phyloP scores from a whole-genome alignment of 305 asterid genomes.

The Fraxinus baroniana region DNA sequence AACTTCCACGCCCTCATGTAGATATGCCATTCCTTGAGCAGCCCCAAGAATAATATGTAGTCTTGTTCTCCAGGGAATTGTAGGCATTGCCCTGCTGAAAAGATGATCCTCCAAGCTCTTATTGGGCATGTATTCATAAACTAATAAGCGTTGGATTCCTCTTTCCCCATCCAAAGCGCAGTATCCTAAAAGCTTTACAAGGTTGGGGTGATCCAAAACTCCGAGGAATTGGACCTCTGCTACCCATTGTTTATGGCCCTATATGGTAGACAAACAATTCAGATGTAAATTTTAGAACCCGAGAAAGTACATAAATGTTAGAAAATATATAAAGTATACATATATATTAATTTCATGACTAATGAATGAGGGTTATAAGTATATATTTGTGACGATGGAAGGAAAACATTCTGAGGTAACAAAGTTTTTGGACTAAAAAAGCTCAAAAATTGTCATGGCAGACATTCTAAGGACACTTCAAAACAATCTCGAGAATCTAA shows the following conservation, averaged over 20 bases:
- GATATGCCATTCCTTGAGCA: slow-evolving; percentile 82
- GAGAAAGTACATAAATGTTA: neutral
- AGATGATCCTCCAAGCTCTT: slow-evolving; percentile 88
- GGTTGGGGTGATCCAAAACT: slow-evolving; percentile 75
- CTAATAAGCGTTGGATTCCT: slow-evolving; percentile 77
- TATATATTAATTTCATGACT: neutral
- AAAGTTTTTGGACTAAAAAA: neutral
- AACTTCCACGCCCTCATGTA: slow-evolving; percentile 75
- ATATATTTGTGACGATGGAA: neutral
- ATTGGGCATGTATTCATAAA: slow-evolving; percentile 81
- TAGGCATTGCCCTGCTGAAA: slow-evolving; percentile 53
- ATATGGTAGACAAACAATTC: slow-evolving; percentile 12
- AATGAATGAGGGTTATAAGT: neutral
- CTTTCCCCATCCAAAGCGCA: slow-evolving; percentile 82
- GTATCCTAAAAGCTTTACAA: slow-evolving; percentile 83
- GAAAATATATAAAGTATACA: neutral
- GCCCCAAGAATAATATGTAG: slow-evolving; percentile 76
- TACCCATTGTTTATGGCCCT: slow-evolving; percentile 95
- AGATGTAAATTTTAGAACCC: neutral
- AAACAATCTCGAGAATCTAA: neutral
- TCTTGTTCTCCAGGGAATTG: slow-evolving; percentile 73
- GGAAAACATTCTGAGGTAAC: neutral
- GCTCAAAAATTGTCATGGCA: neutral
- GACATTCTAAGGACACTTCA: neutral
- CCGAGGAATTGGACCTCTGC: slow-evolving; percentile 92